Evolutionary conservation across 805 yeast genomes (phyloP).

Genomic region (Saturnispora halmiae): DNA sequence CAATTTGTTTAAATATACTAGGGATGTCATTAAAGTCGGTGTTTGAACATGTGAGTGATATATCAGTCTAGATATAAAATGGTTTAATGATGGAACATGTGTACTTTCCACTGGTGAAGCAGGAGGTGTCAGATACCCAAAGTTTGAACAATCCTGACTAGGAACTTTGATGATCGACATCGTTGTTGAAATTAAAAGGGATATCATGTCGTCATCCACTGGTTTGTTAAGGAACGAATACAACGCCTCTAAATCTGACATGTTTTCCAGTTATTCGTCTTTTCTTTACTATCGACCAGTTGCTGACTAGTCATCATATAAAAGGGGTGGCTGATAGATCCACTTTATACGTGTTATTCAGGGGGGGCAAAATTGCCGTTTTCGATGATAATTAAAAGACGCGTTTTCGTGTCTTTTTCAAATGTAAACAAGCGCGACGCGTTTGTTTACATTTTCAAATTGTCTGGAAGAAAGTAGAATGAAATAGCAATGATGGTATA

Average conservation of each 20-base stretch:
- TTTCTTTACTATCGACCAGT: no score
- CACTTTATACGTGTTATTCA: background rate
- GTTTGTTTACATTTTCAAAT: constrained; percentile 12
- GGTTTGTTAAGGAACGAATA: constrained; percentile 46
- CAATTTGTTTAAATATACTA: constrained; percentile 73
- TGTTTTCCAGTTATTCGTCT: no score
- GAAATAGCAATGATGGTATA: constrained; percentile 83
- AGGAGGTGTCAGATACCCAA: constrained; percentile 33
- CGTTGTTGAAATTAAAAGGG: constrained; percentile 49
- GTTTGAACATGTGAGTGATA: constrained; percentile 86
- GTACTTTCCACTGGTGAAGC: constrained; percentile 26
- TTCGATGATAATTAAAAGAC: background rate
- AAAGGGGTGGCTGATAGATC: background rate
- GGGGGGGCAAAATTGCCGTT: background rate
- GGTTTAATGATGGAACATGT: constrained; percentile 38
- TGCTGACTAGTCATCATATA: no score
- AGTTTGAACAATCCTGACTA: constrained; percentile 31
- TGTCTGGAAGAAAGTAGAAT: constrained; percentile 79
- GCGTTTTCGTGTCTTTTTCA: no score
- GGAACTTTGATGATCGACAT: constrained; percentile 40
- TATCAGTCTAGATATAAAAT: constrained; percentile 66
- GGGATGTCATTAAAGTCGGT: constrained; percentile 87
- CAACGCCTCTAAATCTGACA: constrained; percentile 43
- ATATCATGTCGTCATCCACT: constrained; percentile 49
- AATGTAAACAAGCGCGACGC: constrained; percentile 2